Percentiles rank a stretch among this genome's conserved stretches.
Evolutionary conservation across 78 protist genomes (phyloP).

Genomic region (Planoprotostelium fungivorum): DNA sequence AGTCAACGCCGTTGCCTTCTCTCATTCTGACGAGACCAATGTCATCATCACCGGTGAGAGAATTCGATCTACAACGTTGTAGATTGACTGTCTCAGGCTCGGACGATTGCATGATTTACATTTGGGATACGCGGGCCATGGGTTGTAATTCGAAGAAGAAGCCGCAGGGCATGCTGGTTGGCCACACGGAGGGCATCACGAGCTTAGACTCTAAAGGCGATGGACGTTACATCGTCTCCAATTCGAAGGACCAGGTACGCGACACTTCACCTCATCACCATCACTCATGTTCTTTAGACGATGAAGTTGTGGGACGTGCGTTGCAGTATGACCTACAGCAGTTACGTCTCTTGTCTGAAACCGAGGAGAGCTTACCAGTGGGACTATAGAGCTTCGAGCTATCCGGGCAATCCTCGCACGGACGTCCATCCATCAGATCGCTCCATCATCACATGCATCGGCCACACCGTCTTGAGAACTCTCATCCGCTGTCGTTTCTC

Average conservation of each 20-base stretch:
- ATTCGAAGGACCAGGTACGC: conserved; percentile 36
- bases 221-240: conserved; percentile 25
- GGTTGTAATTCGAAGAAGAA: not conserved
- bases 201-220: conserved; percentile 14
- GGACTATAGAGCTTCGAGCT: not conserved
- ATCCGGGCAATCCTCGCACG: not conserved
- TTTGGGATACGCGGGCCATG: conserved; percentile 35
- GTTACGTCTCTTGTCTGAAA: not conserved
- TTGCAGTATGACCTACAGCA: not conserved
- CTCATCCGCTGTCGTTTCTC: conserved; percentile 49
- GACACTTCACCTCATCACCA: too few species aligned
- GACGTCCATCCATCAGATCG: conserved; percentile 7
- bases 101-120: conserved; percentile 33
- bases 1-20: not conserved
- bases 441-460: conserved; percentile 24
- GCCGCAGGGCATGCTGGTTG: conserved; percentile 26
- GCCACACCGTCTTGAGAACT: conserved; percentile 30
- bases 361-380: not conserved
- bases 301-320: conserved; percentile 65
- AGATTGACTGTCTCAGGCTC: conserved; percentile 16
- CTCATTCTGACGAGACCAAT: not conserved
- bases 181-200: conserved; percentile 47
- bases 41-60: conserved; percentile 30
- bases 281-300: not conserved
- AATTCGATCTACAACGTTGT: conserved; percentile 4